Base-by-base conservation (phyloP, 495 filamentous ascomycete genomes). In the Friedmanniomyces simplex region DNA sequence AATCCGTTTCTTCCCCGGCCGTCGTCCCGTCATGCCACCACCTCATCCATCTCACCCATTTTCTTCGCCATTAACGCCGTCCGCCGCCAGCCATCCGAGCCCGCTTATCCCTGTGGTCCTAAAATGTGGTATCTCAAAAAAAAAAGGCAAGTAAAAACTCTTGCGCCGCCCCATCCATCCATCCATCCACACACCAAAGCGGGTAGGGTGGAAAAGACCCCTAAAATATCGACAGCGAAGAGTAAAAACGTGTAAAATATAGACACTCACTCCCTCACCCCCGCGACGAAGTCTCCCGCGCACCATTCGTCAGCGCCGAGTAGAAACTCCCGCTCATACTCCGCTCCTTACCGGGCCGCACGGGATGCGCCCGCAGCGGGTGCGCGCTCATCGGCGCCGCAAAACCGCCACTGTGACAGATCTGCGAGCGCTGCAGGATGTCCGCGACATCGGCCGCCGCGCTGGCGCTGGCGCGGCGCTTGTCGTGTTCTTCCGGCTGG, bases 341-440 rank as follows among this genome's bases (percentile, higher is more conserved):
- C 49, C 26, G 16, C 12, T 37, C 30, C 25, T 5, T 8, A 13
- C 49, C 25, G 3, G 26, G 26, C 49, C 26, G 32, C 20, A 63
- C 51, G 10, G 60, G 60, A 47, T 63, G 60, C 30, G 56, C 56
- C 10, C 60, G 12, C 20, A 63, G 49, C 30, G 60, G 60, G 54
- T 63, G 50, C 21, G 58, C 36, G 7, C 55, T 55, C 20, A 52
- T 30, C 5, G 60, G 60, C 43, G 51, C 26, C n/a, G n/a, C n/a
- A n/a, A n/a, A n/a, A 14, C 18, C 28, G 28, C 28, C 10, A 10
- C 28, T 32, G n/a, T 18, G 2, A 5, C 46, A 5, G 46, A 12
- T 49, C 18, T 11, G 54, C 45, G 11, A 36, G 18, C 28, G 24
- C 8, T 50, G 13, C 41, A 34, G 13, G 12, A 54, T 10, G 30